A percentile compares a stretch with the other conserved stretches of the same genome.
phyloP scores from a whole-genome alignment of 1,284 basidiomycete genomes.

The Irpex sp. region DNA sequence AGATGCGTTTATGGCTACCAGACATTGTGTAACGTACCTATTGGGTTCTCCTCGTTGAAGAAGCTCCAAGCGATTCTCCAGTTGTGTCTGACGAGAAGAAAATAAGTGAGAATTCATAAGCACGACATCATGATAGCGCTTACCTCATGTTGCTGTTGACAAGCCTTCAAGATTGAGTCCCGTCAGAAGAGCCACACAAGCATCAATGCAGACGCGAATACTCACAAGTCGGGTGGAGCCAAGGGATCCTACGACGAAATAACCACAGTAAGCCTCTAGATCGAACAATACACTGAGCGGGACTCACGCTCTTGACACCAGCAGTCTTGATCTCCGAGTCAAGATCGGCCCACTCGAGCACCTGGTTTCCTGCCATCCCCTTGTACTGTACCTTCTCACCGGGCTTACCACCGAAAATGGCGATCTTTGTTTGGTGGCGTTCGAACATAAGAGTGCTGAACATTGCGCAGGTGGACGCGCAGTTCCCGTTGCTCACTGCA shows the following conservation, averaged over 20 bases:
- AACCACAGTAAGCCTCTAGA: not conserved
- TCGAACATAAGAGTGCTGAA: constrained; percentile 65
- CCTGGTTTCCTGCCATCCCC: constrained; percentile 66
- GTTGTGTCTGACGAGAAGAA: constrained; percentile 33
- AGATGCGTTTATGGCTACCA: not conserved
- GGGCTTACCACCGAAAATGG: constrained; percentile 59
- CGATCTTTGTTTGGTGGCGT: constrained; percentile 50
- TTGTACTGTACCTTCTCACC: constrained; percentile 52
- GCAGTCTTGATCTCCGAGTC: constrained; percentile 65
- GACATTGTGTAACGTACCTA: constrained; percentile 12
- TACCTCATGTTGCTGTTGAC: constrained; percentile 49
- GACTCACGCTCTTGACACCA: constrained; percentile 47
- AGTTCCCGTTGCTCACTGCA: constrained; percentile 45
- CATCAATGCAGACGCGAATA: not conserved
- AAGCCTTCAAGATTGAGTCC: constrained; percentile 30
- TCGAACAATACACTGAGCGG: no score
- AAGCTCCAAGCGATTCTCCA: constrained; percentile 44
- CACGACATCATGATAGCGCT: no score
- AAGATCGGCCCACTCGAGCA: constrained; percentile 59
- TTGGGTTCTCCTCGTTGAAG: constrained; percentile 21
- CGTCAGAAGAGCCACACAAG: not conserved
- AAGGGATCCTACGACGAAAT: constrained; percentile 44
- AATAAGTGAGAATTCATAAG: not conserved
- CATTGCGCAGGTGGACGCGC: constrained; percentile 64
- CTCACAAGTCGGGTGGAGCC: constrained; percentile 56